Percentiles rank a stretch among this genome's conserved stretches.
phyloP scores from a whole-genome alignment of 2,329 filamentous ascomycete genomes.

The Ceratocystis papillata region DNA sequence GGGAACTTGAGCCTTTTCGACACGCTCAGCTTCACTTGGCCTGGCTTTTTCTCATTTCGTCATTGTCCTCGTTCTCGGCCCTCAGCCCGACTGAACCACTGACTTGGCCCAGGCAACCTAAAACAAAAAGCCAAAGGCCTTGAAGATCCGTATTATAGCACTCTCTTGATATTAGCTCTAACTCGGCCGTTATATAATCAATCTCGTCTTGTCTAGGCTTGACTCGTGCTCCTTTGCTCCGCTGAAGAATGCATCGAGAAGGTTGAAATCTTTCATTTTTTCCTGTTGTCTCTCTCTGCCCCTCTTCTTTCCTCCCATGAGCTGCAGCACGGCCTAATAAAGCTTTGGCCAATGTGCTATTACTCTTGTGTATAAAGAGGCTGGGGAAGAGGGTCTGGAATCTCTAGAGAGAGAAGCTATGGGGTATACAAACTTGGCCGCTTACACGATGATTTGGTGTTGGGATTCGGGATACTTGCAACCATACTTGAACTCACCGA shows the following conservation, averaged over 20 bases:
- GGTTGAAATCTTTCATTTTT: no score
- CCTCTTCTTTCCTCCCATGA: not conserved
- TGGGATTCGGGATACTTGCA: not conserved
- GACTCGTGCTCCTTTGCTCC: not conserved
- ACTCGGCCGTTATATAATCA: not conserved
- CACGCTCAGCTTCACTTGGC: not conserved
- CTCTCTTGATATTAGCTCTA: not conserved
- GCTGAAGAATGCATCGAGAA: constrained; percentile 4
- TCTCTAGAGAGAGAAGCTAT: not conserved
- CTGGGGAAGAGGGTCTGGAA: constrained; percentile 7
- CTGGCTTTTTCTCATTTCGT: not conserved
- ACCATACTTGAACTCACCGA: not conserved
- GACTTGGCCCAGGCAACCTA: not conserved
- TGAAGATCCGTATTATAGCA: not conserved
- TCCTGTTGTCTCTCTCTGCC: not conserved
- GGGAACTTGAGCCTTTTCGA: not conserved
- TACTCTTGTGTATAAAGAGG: not conserved
- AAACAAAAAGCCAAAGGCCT: not conserved
- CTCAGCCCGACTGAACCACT: not conserved
- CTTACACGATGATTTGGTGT: not conserved
- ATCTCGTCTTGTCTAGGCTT: not conserved
- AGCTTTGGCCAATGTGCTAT: not conserved
- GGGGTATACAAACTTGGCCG: not conserved
- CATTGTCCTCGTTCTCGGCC: not conserved
- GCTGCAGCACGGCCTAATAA: constrained; percentile 9